Base-by-base conservation (phyloP, 2,329 filamentous ascomycete species). In the Claviceps maximensis region DNA sequence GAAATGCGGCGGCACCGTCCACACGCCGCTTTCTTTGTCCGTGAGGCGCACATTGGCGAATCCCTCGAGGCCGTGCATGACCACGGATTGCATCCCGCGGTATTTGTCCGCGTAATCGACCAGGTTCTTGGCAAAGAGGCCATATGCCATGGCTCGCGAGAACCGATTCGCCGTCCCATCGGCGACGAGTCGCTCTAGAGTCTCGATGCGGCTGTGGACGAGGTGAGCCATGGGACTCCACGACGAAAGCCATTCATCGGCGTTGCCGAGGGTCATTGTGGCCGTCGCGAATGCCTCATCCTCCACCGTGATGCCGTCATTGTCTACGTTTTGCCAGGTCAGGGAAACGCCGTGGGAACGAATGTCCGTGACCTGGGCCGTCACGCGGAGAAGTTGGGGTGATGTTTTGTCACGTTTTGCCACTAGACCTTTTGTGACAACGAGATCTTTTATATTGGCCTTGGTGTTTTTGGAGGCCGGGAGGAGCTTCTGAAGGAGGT, bases 401-500 rank as follows among this genome's bases (percentile, higher is more conserved):
- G 42, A 55, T 9, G 56, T 57, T 8, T 59, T 61, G 50, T 65
- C 59, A 4, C 58, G 59, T 1, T 69, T 56, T 0, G 53, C 57
- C 5, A 58, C 54, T 3, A 58, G 54, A 1, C 53, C 57, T 73
- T 87, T 86, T 50, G 75, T 75, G 1, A 86, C 83, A 63, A 84
- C 79, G 72, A 89, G 81, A 49, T 81, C 72, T 57, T 74, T 74
- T 21, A 88, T 79, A 58, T 87, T 85, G 58, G 81, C 71, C 23
- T 79, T 80, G 21, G 82, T 72, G 33, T 76, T 72, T 50, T 76
- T 71, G 9, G 71, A 67, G 21, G 76, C 75, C 2, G 82, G 81
- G 8, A 75, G 74, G 29, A 83, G 65, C 59, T 84, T 71, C 67
- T 80, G 81, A 70, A 82, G 84, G 29, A 82, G 56, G 44, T 86